A percentile compares a stretch with the other conserved stretches of the same genome.
Conservation (phyloP, 2,329 filamentous ascomycete genomes). For the Didymella pomorum region DNA sequence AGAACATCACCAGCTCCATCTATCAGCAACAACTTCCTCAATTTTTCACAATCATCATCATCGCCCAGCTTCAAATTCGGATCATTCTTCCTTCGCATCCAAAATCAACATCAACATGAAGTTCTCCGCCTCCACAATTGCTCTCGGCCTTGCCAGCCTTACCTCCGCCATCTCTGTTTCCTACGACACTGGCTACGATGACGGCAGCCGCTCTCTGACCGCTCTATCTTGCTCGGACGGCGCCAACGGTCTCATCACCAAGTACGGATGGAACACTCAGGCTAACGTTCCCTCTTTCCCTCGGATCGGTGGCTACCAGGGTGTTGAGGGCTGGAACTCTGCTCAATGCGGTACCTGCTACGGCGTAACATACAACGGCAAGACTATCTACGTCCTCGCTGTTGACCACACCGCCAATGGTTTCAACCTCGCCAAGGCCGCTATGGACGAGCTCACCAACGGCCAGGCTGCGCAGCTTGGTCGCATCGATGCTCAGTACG, state of each 20-base stretch:
- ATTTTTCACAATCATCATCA: slow-evolving; percentile 1
- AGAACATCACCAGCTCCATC: slow-evolving; percentile 30
- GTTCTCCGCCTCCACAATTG: slow-evolving; percentile 40
- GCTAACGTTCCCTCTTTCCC: slow-evolving; percentile 58
- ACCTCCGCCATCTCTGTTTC: slow-evolving; percentile 60
- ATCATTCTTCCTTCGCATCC: background rate
- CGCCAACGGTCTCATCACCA: slow-evolving; percentile 69
- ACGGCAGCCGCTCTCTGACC: slow-evolving; percentile 62
- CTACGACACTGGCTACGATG: slow-evolving; percentile 77
- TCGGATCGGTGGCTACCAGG: slow-evolving; percentile 59
- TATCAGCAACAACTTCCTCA: slow-evolving; percentile 20
- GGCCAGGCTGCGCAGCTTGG: slow-evolving; percentile 55
- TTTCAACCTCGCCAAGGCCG: slow-evolving; percentile 59
- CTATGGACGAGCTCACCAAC: slow-evolving; percentile 61
- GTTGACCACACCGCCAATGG: slow-evolving; percentile 58
- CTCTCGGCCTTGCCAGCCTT: slow-evolving; percentile 41
- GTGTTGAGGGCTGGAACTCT: slow-evolving; percentile 57
- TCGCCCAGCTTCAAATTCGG: slow-evolving; percentile 2
- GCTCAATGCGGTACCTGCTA: slow-evolving; percentile 63
- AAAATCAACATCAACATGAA: slow-evolving; percentile 40
- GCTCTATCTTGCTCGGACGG: slow-evolving; percentile 73
- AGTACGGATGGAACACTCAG: slow-evolving; percentile 64
- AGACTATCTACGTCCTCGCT: slow-evolving; percentile 59
- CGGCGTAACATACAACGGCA: slow-evolving; percentile 57
- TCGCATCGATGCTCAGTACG: slow-evolving; percentile 53